A percentile compares a stretch with the other conserved stretches of the same genome.
phyloP scores from a whole-genome alignment of 306 rosid genomes.

The Betula pendula region DNA sequence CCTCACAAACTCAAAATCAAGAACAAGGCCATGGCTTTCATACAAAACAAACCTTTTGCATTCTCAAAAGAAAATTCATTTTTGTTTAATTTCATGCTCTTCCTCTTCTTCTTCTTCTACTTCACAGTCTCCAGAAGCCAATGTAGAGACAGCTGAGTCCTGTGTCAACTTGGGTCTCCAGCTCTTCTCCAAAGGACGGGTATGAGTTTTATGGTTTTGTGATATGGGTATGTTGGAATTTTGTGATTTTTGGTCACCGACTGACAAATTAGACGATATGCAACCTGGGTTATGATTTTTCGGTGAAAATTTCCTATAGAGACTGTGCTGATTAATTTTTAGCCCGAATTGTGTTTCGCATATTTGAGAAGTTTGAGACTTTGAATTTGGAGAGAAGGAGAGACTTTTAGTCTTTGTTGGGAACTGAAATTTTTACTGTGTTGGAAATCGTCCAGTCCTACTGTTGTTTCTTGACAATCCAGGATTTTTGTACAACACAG shows the following conservation, averaged over 20 bases:
- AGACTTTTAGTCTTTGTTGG: not conserved
- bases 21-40: slow-evolving; percentile 35
- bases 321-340: not conserved
- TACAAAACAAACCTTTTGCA: slow-evolving; percentile 21
- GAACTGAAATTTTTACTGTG: not conserved
- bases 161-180: slow-evolving; percentile 86
- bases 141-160: slow-evolving; percentile 69
- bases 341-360: not conserved
- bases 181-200: slow-evolving; percentile 94
- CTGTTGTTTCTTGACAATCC: not conserved
- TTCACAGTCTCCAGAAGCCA: slow-evolving; percentile 69
- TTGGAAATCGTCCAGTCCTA: not conserved
- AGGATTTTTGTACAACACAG: not conserved
- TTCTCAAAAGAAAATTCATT: slow-evolving; percentile 30
- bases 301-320: not conserved
- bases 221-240: slow-evolving; percentile 2
- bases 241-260: not conserved
- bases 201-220: slow-evolving; percentile 13
- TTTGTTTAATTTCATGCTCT: slow-evolving; percentile 46
- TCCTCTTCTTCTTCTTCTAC: slow-evolving; percentile 43
- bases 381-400: not conserved
- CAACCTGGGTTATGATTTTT: not conserved
- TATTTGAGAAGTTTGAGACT: not conserved
- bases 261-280: not conserved
- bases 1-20: slow-evolving; percentile 47